phyloP scores from a whole-genome alignment of 2,329 filamentous ascomycete genomes.

The Fusarium albosuccineum region DNA sequence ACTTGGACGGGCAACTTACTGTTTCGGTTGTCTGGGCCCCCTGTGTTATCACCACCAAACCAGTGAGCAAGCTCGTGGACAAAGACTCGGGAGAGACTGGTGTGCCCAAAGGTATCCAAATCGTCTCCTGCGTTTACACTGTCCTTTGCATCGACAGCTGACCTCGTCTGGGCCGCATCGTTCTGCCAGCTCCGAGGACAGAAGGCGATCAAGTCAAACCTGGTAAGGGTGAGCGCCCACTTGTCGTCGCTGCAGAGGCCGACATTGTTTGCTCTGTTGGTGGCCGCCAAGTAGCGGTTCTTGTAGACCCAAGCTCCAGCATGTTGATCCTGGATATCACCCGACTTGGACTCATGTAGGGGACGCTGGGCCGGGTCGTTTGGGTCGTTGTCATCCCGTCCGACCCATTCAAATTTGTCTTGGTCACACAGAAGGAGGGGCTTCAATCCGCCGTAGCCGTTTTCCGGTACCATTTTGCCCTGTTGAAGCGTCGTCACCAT shows the following conservation, averaged over 20 bases:
- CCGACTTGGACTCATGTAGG: neutral
- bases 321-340: neutral
- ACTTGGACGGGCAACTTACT: neutral
- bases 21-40: neutral
- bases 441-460: neutral
- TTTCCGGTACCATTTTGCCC: neutral
- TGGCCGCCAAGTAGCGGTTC: neutral
- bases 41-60: neutral
- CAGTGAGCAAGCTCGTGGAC: constrained; percentile 5
- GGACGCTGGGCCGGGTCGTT: neutral
- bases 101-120: neutral
- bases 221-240: neutral
- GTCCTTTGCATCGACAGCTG: neutral
- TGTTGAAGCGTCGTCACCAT: neutral
- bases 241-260: neutral
- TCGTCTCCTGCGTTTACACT: neutral
- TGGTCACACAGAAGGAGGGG: neutral
- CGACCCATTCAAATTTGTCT: neutral
- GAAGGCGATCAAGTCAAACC: neutral
- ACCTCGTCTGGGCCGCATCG: neutral
- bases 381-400: neutral
- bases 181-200: neutral
- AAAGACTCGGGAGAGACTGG: constrained; percentile 1
- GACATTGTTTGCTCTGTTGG: neutral
- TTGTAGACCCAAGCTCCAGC: neutral